These are phyloP conservation scores for Dactylis glomerata DNA, from an alignment of 176 grass and related monocot species.

Conservation along the genomic window DNA sequence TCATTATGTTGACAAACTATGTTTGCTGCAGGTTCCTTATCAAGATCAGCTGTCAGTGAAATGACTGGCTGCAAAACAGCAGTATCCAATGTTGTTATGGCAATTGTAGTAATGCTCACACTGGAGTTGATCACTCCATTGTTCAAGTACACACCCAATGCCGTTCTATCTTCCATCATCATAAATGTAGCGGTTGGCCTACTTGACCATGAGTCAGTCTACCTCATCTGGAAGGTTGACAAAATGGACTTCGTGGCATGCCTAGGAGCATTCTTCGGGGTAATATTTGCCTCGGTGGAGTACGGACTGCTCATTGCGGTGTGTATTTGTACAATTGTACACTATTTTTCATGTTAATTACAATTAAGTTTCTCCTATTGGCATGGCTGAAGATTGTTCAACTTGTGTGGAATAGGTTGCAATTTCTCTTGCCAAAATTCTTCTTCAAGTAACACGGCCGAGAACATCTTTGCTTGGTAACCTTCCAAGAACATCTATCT, in stretches of 20 bases:
- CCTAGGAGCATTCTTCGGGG: conserved; percentile 83
- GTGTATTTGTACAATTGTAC: not conserved
- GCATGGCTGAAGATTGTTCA: not conserved
- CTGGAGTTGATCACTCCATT: conserved; percentile 72
- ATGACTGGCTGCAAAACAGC: conserved; percentile 83
- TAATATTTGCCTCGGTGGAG: too few relatives aligned
- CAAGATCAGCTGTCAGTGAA: conserved; percentile 77
- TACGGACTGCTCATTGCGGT: too few relatives aligned
- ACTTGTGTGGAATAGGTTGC: conserved; percentile 45
- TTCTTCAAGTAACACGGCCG: conserved; percentile 80
- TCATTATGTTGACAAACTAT: not conserved
- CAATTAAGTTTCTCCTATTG: not conserved
- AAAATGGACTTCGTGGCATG: conserved; percentile 81
- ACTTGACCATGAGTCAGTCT: conserved; percentile 61
- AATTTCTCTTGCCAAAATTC: conserved; percentile 80
- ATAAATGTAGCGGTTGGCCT: conserved; percentile 68
- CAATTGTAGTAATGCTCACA: conserved; percentile 72
- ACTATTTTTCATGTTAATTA: not conserved
- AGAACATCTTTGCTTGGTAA: conserved; percentile 79
- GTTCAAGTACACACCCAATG: too few relatives aligned
- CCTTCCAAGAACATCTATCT: conserved; percentile 68
- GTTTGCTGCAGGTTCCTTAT: conserved; percentile 71
- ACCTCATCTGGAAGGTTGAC: conserved; percentile 90
- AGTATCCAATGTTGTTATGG: conserved; percentile 82
- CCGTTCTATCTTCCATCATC: conserved; percentile 82